Percentiles rank a stretch among this genome's conserved stretches.
Conservation (phyloP, 129 eudicot genomes). For the Helianthus annuus region HanXRQr2.0-SUNRISE NC_035444.2:4902397-4902896, state of each 20-base stretch:
- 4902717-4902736: not conserved
- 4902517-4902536: too few species aligned
- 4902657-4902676: constrained; percentile 2
- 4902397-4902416: too few species aligned
- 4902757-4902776: not conserved
- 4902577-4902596: not conserved
- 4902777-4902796: constrained; percentile 6
- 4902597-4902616: not conserved
- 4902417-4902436: too few species aligned
- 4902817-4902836: not conserved
- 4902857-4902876: too few species aligned
- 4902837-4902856: not conserved
- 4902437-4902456: too few species aligned
- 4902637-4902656: not conserved
- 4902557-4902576: not conserved
- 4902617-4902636: not conserved
- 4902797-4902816: not conserved
- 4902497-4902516: too few species aligned
- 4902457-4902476: too few species aligned
- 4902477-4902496: too few species aligned
- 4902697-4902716: not conserved
- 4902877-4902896: too few species aligned
- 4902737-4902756: not conserved
- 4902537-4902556: not conserved
- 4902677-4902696: not conserved